Conservation (phyloP, 495 filamentous ascomycete species). For the Immersiella caudata region DNA sequence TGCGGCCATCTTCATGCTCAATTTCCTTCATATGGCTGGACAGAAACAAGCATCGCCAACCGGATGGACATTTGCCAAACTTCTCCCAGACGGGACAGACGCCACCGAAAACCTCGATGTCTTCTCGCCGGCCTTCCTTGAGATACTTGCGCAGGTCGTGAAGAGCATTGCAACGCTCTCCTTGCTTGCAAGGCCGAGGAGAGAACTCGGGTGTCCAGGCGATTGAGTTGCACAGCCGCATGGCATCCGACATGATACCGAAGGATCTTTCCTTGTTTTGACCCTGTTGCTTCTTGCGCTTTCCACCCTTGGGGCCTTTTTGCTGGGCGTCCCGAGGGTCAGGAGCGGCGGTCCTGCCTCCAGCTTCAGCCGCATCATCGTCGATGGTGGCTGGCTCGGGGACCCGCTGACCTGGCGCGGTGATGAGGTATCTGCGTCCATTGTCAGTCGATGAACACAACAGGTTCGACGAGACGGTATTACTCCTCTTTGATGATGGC, state of each 20-base stretch:
- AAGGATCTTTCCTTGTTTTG: slow-evolving; percentile 90
- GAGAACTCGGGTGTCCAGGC: slow-evolving; percentile 72
- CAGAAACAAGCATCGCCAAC: slow-evolving; percentile 93
- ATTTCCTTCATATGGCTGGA: slow-evolving; percentile 78
- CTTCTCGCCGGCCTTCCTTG: slow-evolving; percentile 75
- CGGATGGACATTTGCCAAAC: slow-evolving; percentile 72
- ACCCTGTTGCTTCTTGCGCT: slow-evolving; percentile 65
- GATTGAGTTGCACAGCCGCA: slow-evolving; percentile 75
- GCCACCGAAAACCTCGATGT: slow-evolving; percentile 72
- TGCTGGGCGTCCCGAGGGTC: slow-evolving; percentile 46
- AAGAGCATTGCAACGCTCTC: slow-evolving; percentile 73
- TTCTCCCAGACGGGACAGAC: slow-evolving; percentile 79
- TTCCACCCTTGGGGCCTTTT: slow-evolving; percentile 35
- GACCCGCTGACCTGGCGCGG: slow-evolving; percentile 30
- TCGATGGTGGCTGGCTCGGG: slow-evolving; percentile 42
- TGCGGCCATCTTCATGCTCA: slow-evolving; percentile 71
- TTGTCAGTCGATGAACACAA: slow-evolving; percentile 17
- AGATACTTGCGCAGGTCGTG: slow-evolving; percentile 87
- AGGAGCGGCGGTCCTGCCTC: slow-evolving; percentile 53
- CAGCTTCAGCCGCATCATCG: slow-evolving; percentile 79
- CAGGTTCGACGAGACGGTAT: slow-evolving; percentile 24
- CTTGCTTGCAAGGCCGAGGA: slow-evolving; percentile 70
- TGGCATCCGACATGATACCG: slow-evolving; percentile 73
- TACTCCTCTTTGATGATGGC: slow-evolving; percentile 87
- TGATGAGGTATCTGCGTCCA: slow-evolving; percentile 60